A percentile compares a stretch with the other conserved stretches of the same genome.
These are phyloP conservation scores for Globomyces sp. DNA, from an alignment of 371 early-diverging fungal genomes.

Conservation along the genomic window DNA sequence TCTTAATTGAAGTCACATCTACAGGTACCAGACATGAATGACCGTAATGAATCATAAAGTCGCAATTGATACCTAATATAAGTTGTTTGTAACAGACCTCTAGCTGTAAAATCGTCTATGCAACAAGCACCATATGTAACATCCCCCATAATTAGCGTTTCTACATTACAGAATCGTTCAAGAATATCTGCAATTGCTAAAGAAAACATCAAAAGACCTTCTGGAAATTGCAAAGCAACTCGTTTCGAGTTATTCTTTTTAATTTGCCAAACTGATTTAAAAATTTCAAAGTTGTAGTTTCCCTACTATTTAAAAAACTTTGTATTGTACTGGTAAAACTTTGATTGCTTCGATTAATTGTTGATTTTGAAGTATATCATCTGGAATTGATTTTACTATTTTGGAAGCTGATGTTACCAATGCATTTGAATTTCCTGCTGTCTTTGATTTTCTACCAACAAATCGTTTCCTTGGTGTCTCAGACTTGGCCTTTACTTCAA, in stretches of 20 bases:
- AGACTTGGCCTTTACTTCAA: background rate
- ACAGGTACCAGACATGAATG: slow-evolving; percentile 99
- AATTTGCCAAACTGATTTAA: slow-evolving; percentile 95
- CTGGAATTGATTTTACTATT: slow-evolving; percentile 79
- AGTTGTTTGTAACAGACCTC: slow-evolving; percentile 42
- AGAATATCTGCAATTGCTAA: slow-evolving; percentile 89
- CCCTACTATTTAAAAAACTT: too few relatives aligned
- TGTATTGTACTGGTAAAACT: slow-evolving; percentile 61
- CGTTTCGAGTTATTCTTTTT: slow-evolving; percentile 72
- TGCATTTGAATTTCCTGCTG: background rate
- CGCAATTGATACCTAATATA: slow-evolving; percentile 69
- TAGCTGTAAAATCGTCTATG: slow-evolving; percentile 96
- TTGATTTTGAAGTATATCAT: slow-evolving; percentile 77
- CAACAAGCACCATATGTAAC: slow-evolving; percentile 99
- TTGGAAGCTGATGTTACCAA: slow-evolving; percentile 2
- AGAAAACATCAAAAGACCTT: slow-evolving; percentile 96
- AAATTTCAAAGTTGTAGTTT: slow-evolving; percentile 99
- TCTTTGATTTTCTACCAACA: slow-evolving; percentile 8
- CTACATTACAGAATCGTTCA: slow-evolving; percentile 83
- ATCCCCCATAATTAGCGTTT: slow-evolving; percentile 85
- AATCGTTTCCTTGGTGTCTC: background rate
- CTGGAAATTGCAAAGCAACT: slow-evolving; percentile 99
- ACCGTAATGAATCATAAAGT: slow-evolving; percentile 99
- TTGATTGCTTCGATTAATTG: slow-evolving; percentile 77
- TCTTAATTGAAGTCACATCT: slow-evolving; percentile 89